Conservation (phyloP, 345 rosid species). For the Dipteronia sinensis region DNA sequence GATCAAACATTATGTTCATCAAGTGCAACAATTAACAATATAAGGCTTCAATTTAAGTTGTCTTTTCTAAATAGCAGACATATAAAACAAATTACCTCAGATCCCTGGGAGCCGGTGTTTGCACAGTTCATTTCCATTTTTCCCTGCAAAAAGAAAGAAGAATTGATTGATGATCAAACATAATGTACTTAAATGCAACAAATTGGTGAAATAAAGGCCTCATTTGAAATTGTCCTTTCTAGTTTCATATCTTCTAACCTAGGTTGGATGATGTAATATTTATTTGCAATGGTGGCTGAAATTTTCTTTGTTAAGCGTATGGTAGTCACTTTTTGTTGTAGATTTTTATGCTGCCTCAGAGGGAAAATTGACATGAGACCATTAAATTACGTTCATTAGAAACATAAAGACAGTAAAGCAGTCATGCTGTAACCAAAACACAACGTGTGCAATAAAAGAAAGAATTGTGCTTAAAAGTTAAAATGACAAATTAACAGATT, state of each 20-base stretch:
- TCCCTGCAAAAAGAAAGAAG: slow-evolving; percentile 24
- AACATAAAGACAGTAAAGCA: not conserved
- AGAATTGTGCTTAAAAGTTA: not conserved
- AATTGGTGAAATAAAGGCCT: not conserved
- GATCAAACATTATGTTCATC: not conserved
- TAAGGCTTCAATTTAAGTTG: not conserved
- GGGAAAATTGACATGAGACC: not conserved
- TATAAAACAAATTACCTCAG: not conserved
- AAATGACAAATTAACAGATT: not conserved
- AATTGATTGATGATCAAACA: not conserved
- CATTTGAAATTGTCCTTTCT: not conserved
- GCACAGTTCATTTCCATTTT: slow-evolving; percentile 21
- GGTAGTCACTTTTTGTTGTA: slow-evolving; percentile 1
- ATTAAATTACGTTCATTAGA: not conserved
- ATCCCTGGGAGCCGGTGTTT: slow-evolving; percentile 16
- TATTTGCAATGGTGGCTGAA: not conserved
- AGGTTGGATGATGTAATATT: not conserved
- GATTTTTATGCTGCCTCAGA: not conserved
- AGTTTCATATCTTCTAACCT: not conserved
- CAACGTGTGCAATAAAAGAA: not conserved
- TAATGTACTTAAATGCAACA: not conserved
- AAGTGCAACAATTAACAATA: not conserved
- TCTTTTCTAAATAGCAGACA: not conserved
- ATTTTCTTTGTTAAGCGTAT: not conserved
- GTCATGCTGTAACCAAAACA: not conserved